A percentile compares a stretch with the other conserved stretches of the same genome.
phyloP scores from a whole-genome alignment of 164 flowering plant species.

The Vitis rupestris region DNA sequence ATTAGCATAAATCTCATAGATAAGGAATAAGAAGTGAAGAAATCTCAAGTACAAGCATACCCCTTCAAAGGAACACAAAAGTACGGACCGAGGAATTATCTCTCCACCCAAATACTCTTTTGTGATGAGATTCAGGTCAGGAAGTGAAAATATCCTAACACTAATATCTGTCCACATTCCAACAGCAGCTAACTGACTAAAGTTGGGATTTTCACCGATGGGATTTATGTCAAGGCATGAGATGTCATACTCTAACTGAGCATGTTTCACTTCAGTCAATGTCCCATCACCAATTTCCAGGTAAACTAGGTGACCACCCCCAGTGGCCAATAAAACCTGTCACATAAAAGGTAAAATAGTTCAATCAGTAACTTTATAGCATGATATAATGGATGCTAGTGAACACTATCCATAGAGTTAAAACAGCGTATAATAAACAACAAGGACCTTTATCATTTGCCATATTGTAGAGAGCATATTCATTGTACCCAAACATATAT shows the following conservation, averaged over 20 bases:
- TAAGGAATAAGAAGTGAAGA: constrained; percentile 1
- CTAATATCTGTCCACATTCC: constrained; percentile 99
- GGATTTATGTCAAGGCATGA: constrained; percentile 98
- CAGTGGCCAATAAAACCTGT: constrained; percentile 93
- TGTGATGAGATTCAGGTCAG: constrained; percentile 71
- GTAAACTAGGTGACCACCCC: constrained; percentile 86
- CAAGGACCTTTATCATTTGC: no score
- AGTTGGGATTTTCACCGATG: constrained; percentile 72
- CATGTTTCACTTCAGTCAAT: constrained; percentile 63
- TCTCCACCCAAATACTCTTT: constrained; percentile 95
- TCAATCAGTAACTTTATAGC: neutral
- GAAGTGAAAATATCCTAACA: constrained; percentile 84
- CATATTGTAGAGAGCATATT: no score
- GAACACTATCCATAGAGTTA: neutral
- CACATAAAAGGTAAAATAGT: constrained; percentile 2
- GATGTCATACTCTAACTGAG: constrained; percentile 78
- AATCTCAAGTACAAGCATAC: constrained; percentile 37
- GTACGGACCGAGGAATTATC: constrained; percentile 97
- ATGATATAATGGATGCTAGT: neutral
- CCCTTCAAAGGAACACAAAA: constrained; percentile 97
- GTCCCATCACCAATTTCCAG: constrained; percentile 82
- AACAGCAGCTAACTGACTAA: constrained; percentile 88
- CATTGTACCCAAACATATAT: neutral
- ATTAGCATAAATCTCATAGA: neutral
- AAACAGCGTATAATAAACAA: neutral